Percentiles rank a stretch among this genome's conserved stretches.
These are phyloP conservation scores for Phytophthora europaea DNA, from an alignment of 352 stramenopile species.

Conservation along the genomic window DNA sequence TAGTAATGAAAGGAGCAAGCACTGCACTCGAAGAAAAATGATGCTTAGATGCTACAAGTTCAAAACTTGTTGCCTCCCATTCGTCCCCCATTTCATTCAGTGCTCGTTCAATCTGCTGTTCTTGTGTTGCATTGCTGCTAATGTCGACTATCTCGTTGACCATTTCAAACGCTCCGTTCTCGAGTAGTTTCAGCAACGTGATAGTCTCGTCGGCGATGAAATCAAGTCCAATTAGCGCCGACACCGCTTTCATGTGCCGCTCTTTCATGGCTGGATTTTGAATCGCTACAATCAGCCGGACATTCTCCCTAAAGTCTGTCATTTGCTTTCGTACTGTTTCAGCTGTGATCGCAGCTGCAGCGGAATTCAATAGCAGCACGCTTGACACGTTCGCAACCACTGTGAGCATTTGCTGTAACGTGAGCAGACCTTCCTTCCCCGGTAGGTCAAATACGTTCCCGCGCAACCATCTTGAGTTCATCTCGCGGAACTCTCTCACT, in stretches of 20 bases:
- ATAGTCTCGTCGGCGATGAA: slow-evolving; percentile 63
- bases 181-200: slow-evolving; percentile 77
- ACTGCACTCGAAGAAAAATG: slow-evolving; percentile 10
- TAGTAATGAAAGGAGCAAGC: slow-evolving; percentile 10
- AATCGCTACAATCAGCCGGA: slow-evolving; percentile 72
- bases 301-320: slow-evolving; percentile 76
- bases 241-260: slow-evolving; percentile 71
- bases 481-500: slow-evolving; percentile 77
- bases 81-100: slow-evolving; percentile 57
- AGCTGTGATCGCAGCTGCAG: slow-evolving; percentile 67
- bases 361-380: slow-evolving; percentile 62
- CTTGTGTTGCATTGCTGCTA: slow-evolving; percentile 70
- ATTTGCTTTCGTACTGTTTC: slow-evolving; percentile 87
- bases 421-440: slow-evolving; percentile 56
- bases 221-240: slow-evolving; percentile 53
- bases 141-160: slow-evolving; percentile 64
- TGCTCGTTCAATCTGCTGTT: slow-evolving; percentile 69
- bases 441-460: slow-evolving; percentile 76
- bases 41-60: slow-evolving; percentile 49
- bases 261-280: slow-evolving; percentile 75
- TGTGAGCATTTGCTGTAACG: slow-evolving; percentile 66
- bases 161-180: slow-evolving; percentile 73
- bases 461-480: slow-evolving; percentile 71
- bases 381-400: slow-evolving; percentile 67
- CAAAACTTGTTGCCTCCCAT: slow-evolving; percentile 57